A percentile compares a stretch with the other conserved stretches of the same genome.
These are phyloP conservation scores for Apostasia ramifera DNA, from an alignment of 106 monocot species.

Conservation along the genomic window DNA sequence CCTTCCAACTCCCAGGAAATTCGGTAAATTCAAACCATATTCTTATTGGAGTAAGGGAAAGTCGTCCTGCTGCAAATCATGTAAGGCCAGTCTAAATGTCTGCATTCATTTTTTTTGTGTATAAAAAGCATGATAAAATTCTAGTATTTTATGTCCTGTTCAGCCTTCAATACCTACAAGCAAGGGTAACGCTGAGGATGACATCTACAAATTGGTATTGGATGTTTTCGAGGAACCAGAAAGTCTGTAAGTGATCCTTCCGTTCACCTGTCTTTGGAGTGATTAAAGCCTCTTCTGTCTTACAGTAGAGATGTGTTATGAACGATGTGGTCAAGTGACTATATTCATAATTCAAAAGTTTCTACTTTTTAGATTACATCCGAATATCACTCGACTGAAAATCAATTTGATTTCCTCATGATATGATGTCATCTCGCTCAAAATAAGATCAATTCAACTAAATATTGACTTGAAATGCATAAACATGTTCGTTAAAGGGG, in stretches of 20 bases:
- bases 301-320: neutral
- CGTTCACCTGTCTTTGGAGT: neutral
- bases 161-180: conserved; percentile 16
- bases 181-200: conserved; percentile 16
- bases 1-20: conserved; percentile 6
- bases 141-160: neutral
- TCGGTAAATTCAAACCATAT: neutral
- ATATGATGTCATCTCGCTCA: too few species aligned
- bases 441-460: too few species aligned
- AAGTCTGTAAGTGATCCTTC: conserved; percentile 37
- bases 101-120: neutral
- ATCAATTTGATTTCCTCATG: too few species aligned
- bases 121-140: neutral
- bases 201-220: conserved; percentile 46
- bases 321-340: too few species aligned
- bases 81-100: conserved; percentile 4
- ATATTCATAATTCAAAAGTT: neutral
- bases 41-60: conserved; percentile 18
- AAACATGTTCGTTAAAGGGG: too few species aligned
- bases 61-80: conserved; percentile 28
- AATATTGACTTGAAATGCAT: too few species aligned
- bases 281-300: neutral
- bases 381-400: too few species aligned
- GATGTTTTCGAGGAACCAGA: conserved; percentile 61
- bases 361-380: too few species aligned